These are phyloP conservation scores for Voacanga thouarsii DNA, from an alignment of 257 asterid genomes.

Conservation along the genomic window DNA sequence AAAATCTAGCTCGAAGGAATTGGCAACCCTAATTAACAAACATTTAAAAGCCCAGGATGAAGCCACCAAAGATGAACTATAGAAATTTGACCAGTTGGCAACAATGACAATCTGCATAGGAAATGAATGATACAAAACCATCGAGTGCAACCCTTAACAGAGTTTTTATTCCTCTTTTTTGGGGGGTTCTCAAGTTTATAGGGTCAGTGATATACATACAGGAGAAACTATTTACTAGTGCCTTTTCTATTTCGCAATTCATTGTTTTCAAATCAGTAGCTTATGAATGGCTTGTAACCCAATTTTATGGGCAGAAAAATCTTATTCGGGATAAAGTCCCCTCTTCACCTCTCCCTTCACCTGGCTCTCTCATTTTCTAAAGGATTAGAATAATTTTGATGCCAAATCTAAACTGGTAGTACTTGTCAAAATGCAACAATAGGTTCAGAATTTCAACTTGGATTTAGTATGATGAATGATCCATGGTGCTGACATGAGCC, in stretches of 20 bases:
- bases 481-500: background rate
- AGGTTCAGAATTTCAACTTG: background rate
- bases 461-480: background rate
- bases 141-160: background rate
- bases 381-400: background rate
- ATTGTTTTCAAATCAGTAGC: background rate
- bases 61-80: constrained; percentile 70
- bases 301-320: background rate
- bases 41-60: constrained; percentile 47
- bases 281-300: background rate
- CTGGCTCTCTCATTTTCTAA: background rate
- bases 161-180: background rate
- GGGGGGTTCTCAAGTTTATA: background rate
- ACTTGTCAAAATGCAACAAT: background rate
- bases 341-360: background rate
- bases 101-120: background rate
- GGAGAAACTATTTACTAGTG: background rate
- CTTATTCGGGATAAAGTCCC: background rate
- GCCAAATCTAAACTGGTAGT: background rate
- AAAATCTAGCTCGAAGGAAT: constrained; percentile 64
- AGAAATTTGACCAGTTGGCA: constrained; percentile 20
- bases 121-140: background rate
- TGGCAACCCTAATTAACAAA: constrained; percentile 74
- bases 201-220: background rate
- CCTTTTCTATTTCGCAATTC: background rate